Conservation (phyloP, 768 basidiomycete genomes). For the Russula emetica region DNA sequence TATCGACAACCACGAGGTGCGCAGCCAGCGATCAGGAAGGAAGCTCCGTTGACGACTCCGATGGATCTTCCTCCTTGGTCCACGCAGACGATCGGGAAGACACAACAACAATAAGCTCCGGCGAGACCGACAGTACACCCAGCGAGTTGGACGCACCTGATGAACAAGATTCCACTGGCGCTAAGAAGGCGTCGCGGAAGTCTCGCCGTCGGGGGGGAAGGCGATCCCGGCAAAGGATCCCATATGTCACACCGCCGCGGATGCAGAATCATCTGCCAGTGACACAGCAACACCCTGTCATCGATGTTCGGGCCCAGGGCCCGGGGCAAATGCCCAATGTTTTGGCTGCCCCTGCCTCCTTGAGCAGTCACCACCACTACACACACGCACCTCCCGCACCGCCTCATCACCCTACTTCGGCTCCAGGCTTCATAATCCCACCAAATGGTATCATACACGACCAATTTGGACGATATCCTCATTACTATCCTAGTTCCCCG, state of each 20-base stretch:
- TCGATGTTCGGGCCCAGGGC: neutral
- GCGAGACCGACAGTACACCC: conserved; percentile 5
- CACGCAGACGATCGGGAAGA: conserved; percentile 15
- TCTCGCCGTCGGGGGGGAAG: conserved; percentile 10
- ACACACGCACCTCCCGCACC: neutral
- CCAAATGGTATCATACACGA: neutral
- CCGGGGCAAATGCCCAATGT: neutral
- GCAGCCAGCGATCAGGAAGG: conserved; percentile 4
- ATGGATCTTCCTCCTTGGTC: conserved; percentile 13
- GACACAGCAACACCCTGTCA: conserved; percentile 1
- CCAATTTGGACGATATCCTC: neutral
- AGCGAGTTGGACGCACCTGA: conserved; percentile 2
- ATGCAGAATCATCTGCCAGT: conserved; percentile 6
- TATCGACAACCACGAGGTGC: conserved; percentile 14
- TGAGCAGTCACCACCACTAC: neutral
- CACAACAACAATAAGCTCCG: neutral
- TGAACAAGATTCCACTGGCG: conserved; percentile 1
- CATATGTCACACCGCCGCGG: conserved; percentile 19
- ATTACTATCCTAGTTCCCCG: neutral
- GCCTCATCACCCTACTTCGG: neutral
- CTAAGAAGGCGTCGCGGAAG: conserved; percentile 1
- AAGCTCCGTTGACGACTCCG: conserved; percentile 13
- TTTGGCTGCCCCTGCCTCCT: neutral
- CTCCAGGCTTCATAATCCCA: neutral
- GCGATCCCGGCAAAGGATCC: conserved; percentile 8